Evolutionary conservation across 2,329 filamentous ascomycete genomes (phyloP).

Genomic region (Phyllachora maydis): DNA sequence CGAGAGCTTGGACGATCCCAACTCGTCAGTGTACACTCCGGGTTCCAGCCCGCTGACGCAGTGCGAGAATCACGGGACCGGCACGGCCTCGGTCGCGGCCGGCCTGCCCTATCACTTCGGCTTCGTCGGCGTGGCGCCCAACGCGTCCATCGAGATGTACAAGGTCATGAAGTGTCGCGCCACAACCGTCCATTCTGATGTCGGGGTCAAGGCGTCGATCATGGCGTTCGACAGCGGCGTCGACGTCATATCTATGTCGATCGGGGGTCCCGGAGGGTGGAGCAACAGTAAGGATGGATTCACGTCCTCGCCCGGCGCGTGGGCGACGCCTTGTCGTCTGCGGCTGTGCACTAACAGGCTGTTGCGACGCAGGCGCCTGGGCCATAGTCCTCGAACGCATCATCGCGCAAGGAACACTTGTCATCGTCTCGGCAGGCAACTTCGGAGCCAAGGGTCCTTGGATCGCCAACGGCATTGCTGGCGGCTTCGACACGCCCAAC

Average conservation of each 20-base stretch:
- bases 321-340: too few species aligned
- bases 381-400: conserved; percentile 17
- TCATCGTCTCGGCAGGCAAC: conserved; percentile 20
- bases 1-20: background rate
- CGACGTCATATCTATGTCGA: conserved; percentile 14
- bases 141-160: conserved; percentile 7
- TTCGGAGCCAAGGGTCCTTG: conserved; percentile 18
- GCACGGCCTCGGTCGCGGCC: background rate
- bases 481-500: too few species aligned
- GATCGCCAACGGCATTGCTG: conserved; percentile 13
- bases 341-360: background rate
- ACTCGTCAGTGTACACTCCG: too few species aligned
- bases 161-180: conserved; percentile 6
- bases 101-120: background rate
- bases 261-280: conserved; percentile 12
- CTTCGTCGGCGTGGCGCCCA: conserved; percentile 6
- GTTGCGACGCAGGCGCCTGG: conserved; percentile 6
- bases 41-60: background rate
- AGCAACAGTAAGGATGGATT: too few species aligned
- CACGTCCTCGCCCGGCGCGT: too few species aligned
- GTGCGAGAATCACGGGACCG: background rate
- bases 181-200: too few species aligned
- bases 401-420: conserved; percentile 16
- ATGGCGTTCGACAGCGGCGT: conserved; percentile 10
- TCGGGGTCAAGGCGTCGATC: conserved; percentile 11